Conservation (phyloP, 1,284 basidiomycete genomes). For the Xerocomus amazonicus region DNA sequence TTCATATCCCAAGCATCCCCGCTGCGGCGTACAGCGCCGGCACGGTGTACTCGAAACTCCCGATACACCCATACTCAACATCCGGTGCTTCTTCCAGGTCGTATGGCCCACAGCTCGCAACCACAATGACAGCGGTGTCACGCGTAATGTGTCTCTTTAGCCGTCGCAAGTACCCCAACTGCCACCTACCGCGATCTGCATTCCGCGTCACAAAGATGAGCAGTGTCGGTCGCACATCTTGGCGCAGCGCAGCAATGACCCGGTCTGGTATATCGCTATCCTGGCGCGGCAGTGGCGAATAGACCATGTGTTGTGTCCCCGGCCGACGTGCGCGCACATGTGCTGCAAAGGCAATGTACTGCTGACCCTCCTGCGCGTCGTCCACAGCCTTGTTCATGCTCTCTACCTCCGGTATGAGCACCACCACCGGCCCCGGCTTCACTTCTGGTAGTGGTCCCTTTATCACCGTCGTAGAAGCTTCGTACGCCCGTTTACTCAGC, state of each 20-base stretch:
- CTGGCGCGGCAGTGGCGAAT: conserved; percentile 31
- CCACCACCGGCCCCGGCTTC: conserved; percentile 32
- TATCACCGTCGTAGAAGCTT: conserved; percentile 44
- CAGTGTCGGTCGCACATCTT: conserved; percentile 7
- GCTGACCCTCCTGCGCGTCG: conserved; percentile 34
- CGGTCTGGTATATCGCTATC: background rate
- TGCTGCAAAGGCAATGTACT: conserved; percentile 49
- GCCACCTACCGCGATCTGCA: conserved; percentile 53
- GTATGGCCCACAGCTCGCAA: conserved; percentile 62
- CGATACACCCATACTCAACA: conserved; percentile 33
- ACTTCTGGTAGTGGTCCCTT: conserved; percentile 43
- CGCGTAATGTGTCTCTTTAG: conserved; percentile 23
- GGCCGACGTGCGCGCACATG: conserved; percentile 35
- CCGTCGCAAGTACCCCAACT: conserved; percentile 41
- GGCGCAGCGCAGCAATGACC: conserved; percentile 9
- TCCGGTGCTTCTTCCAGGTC: conserved; percentile 39
- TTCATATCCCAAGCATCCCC: conserved; percentile 31
- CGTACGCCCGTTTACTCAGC: conserved; percentile 49
- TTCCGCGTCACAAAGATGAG: conserved; percentile 58
- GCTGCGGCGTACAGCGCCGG: conserved; percentile 46
- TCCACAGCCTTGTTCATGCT: no score
- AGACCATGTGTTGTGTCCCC: conserved; percentile 46
- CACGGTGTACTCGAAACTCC: conserved; percentile 57
- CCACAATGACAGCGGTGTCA: conserved; percentile 39
- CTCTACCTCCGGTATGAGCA: conserved; percentile 49